Evolutionary conservation across 768 basidiomycete species (phyloP), one percentile per base, ranked within the genome.

Genomic region (Kwoniella sp.): DNA sequence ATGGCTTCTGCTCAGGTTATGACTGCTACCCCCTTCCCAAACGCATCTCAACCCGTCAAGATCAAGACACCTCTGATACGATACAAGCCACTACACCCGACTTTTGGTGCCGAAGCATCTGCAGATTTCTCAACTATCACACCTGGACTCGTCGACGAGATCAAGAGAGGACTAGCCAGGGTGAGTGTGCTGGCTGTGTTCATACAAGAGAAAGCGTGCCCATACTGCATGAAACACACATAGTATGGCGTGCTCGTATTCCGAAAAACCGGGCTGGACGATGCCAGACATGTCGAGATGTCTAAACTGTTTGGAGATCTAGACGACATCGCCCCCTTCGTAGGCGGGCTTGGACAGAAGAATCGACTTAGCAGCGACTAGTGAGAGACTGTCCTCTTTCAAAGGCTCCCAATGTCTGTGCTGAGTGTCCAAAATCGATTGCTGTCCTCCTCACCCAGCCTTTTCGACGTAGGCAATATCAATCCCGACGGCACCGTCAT

Each of bases 131-230:
- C 64, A 15, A 52, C 64, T 15, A 64, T 70, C 21, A 58, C 62
- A 8, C 56, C 55, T 25, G 60, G 58, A n/a, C 60, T 68, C 12
- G 61, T 72, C 17, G 65, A 67, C 2, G 69, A 68, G 54, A 69
- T 77, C 63, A 72, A 74, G 51, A 48, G 49, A 37, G 75, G 67
- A 6, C 61, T 71, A 10, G 64, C 58, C 30, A 66, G 48, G 29
- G 66, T 67, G 33, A n/a, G 36, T 58, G 9, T 19, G 36, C 26
- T 64, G 15, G 49, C 15, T 24, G 22, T 36, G 17, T 24, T 13
- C n/a, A n/a, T n/a, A 36, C 4, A 24, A n/a, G 46, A 13, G 33
- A 33, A 33, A 33, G 13, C 13, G 33, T 33, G 33, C 33, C 13
- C 33, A 33, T 6, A 6, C 13, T 33, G 33, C 33, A 33, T 33